Percentiles rank a stretch among this genome's conserved stretches.
These are phyloP conservation scores for Hydrangea macrophylla DNA, from an alignment of 148 eudicot genomes.

Conservation along the genomic window DNA sequence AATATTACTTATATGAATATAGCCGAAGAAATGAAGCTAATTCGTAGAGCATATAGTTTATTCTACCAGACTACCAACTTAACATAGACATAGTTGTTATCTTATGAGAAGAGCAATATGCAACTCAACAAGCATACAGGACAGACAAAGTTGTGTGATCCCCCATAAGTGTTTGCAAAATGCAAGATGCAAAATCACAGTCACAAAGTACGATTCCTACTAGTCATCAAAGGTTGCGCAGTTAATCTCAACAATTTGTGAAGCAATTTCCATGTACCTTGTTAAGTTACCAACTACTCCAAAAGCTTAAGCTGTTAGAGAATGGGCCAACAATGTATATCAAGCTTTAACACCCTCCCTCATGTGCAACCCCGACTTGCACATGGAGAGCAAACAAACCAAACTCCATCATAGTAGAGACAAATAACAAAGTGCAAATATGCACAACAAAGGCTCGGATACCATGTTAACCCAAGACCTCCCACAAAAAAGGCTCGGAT, in stretches of 20 bases:
- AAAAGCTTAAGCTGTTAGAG: no score
- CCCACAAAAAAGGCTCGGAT: no score
- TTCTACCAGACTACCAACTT: neutral
- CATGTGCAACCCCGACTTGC: no score
- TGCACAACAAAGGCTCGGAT: no score
- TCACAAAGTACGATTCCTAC: neutral
- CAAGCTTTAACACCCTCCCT: no score
- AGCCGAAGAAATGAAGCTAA: neutral
- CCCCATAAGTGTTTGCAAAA: neutral
- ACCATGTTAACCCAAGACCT: no score
- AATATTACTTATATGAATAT: no score
- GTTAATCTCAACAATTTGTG: neutral
- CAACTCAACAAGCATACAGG: neutral
- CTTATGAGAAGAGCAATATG: neutral
- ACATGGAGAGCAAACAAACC: no score
- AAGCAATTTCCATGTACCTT: neutral
- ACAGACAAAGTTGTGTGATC: neutral
- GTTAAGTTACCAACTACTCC: no score
- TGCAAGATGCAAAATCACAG: neutral
- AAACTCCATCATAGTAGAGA: no score
- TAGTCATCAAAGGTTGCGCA: neutral
- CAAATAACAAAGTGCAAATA: no score
- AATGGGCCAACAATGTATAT: no score
- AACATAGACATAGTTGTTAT: neutral
- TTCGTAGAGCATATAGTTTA: neutral